phyloP scores from a whole-genome alignment of 2,329 filamentous ascomycete genomes.

The Botryotinia globosa region DNA sequence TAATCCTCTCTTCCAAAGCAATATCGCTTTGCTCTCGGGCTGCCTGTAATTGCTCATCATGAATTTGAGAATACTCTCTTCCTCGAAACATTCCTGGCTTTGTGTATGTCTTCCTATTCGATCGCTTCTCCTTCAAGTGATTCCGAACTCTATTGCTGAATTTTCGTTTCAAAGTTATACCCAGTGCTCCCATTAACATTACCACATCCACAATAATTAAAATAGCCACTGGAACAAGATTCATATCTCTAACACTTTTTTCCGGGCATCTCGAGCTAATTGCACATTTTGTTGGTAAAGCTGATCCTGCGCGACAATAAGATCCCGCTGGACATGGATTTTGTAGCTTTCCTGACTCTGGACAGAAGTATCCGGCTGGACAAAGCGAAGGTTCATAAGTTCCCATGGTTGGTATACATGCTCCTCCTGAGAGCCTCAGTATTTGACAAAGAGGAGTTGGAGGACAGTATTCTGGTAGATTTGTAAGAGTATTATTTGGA shows the following conservation, averaged over 20 bases:
- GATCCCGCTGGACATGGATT: slow-evolving; percentile 47
- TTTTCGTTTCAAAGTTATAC: slow-evolving; percentile 5
- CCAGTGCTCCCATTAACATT: slow-evolving; percentile 40
- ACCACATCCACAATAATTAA: slow-evolving; percentile 44
- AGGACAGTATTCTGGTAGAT: slow-evolving; percentile 33
- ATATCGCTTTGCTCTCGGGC: slow-evolving; percentile 20
- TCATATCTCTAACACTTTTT: slow-evolving; percentile 43
- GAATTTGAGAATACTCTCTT: slow-evolving; percentile 33
- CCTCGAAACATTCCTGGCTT: slow-evolving; percentile 34
- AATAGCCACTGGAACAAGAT: background rate
- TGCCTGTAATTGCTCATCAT: slow-evolving; percentile 27
- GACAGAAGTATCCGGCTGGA: slow-evolving; percentile 50
- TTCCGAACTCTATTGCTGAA: background rate
- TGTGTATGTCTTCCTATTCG: slow-evolving; percentile 25
- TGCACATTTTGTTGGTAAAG: slow-evolving; percentile 48
- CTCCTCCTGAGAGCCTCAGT: slow-evolving; percentile 24
- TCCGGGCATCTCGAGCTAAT: slow-evolving; percentile 47
- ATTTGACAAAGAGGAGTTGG: slow-evolving; percentile 27
- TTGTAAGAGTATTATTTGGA: slow-evolving; percentile 14
- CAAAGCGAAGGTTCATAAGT: slow-evolving; percentile 52
- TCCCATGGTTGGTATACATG: slow-evolving; percentile 26
- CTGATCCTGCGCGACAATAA: slow-evolving; percentile 52
- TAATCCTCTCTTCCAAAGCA: slow-evolving; percentile 25
- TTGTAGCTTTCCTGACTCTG: slow-evolving; percentile 42
- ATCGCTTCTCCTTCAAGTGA: slow-evolving; percentile 27